Evolutionary conservation across 2,329 filamentous ascomycete genomes (phyloP), one percentile per base, ranked within the genome.

Genomic region (Penicillium sp.): DNA sequence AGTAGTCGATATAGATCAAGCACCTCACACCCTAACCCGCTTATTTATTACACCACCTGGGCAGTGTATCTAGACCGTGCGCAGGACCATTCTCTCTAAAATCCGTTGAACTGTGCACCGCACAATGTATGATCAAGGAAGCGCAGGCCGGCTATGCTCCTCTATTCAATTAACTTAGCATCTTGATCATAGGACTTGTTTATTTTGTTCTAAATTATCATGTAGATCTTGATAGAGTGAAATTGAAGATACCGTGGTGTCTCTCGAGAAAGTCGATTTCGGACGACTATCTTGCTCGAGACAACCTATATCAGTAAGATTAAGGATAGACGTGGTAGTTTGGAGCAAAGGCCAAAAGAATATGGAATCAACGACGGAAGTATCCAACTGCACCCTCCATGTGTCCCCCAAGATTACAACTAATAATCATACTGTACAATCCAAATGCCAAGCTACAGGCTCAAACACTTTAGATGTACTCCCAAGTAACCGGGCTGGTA

Each of bases 401-500:
- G 18, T 50, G n/a, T 21, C 25, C 15, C 29, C 37, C n/a, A 29
- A 7, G 12, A 16, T 18, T 18, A 37, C 29, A 15, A 6, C 35
- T 9, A 15, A 27, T 10, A 50, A 9, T 38, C 5, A 18, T 12
- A 21, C n/a, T 54, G n/a, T 50, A 45, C 21, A 50, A 13, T 18
- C 13, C 16, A 29, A 23, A 34, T 25, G 16, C 27, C 6, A 54
- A 49, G 16, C 16, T 21, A 40, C 25, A 39, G 18, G 40, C 15
- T 54, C 16, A 38, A 21, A 34, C 27, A 35, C 21, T 57, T 65
- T 68, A 76, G 47, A 65, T 67, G 50, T 76, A 76, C 61, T 77
- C 67, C 73, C 72, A 76, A 34, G 73, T 69, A 47, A 64, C 65
- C 15, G 60, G 49, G 38, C 39, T 57, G 8, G 52, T 59, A 16